These are phyloP conservation scores for Chaetothyriales sp. DNA, from an alignment of 2,329 filamentous ascomycete genomes.

Conservation along the genomic window DNA sequence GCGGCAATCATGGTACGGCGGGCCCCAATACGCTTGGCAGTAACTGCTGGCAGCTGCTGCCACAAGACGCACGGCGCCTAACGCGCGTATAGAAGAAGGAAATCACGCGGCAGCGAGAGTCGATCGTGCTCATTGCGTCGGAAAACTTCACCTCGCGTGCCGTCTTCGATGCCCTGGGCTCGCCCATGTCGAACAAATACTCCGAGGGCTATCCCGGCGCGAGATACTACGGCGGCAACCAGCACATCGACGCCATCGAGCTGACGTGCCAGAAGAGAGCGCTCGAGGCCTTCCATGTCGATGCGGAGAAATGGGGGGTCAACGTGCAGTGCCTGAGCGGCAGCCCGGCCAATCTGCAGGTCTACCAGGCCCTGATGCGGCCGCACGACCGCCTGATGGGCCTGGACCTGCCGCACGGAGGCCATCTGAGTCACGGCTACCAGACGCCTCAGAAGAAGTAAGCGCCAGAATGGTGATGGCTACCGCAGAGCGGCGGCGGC, in stretches of 20 bases:
- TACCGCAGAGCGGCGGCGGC: too few relatives aligned
- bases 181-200: slow-evolving; percentile 98
- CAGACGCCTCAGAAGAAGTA: slow-evolving; percentile 84
- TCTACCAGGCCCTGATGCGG: slow-evolving; percentile 92
- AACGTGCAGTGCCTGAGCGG: slow-evolving; percentile 85
- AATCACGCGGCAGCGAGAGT: slow-evolving; percentile 92
- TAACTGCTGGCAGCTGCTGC: background rate
- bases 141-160: slow-evolving; percentile 94
- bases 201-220: slow-evolving; percentile 96
- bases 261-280: slow-evolving; percentile 80
- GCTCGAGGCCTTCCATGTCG: slow-evolving; percentile 71
- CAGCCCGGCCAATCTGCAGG: slow-evolving; percentile 61
- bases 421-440: slow-evolving; percentile 92
- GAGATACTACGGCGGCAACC: slow-evolving; percentile 91
- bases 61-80: background rate
- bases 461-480: background rate
- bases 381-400: slow-evolving; percentile 95
- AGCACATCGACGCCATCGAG: slow-evolving; percentile 88
- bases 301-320: slow-evolving; percentile 82
- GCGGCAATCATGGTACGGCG: slow-evolving; percentile 80
- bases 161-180: slow-evolving; percentile 79
- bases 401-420: slow-evolving; percentile 84
- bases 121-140: slow-evolving; percentile 92
- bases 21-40: background rate
- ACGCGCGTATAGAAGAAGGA: slow-evolving; percentile 44